Evolutionary conservation across 2,329 filamentous ascomycete species (phyloP).

Genomic region (Aspergillus spinulosporus): DNA sequence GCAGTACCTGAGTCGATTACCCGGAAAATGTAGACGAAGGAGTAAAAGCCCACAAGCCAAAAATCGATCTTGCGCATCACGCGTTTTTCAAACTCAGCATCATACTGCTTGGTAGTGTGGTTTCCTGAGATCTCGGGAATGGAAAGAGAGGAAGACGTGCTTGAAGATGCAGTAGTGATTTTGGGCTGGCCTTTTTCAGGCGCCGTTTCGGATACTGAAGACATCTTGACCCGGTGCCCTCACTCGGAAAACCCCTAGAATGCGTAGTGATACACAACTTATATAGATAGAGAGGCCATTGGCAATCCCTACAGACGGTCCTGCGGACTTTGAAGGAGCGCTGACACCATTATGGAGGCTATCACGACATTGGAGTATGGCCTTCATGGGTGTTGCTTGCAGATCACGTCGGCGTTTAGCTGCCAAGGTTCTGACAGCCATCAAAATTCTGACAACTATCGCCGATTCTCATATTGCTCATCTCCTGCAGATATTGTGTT

Average conservation of each 20-base stretch:
- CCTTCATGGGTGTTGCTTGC: neutral
- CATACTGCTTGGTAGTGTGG: neutral
- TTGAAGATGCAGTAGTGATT: neutral
- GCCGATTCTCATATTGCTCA: conserved; percentile 2
- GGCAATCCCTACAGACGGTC: too few species aligned
- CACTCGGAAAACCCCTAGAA: neutral
- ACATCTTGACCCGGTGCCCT: neutral
- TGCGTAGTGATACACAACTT: too few species aligned
- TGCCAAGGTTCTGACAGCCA: neutral
- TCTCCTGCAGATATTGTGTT: too few species aligned
- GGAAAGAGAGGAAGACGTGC: neutral
- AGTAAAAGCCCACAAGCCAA: conserved; percentile 34
- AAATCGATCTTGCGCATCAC: conserved; percentile 39
- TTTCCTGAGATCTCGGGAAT: neutral
- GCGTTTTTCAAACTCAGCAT: conserved; percentile 28
- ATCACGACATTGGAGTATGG: conserved; percentile 24
- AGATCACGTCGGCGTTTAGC: neutral
- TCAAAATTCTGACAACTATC: neutral
- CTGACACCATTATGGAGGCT: conserved; percentile 27
- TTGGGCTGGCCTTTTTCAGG: neutral
- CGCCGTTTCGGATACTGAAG: neutral
- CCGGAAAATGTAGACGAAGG: conserved; percentile 43
- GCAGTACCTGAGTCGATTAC: conserved; percentile 33
- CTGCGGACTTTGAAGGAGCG: too few species aligned
- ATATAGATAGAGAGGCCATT: too few species aligned